These are phyloP conservation scores for Eucalyptus regnans DNA, from an alignment of 345 rosid genomes.

Conservation along the genomic window DNA sequence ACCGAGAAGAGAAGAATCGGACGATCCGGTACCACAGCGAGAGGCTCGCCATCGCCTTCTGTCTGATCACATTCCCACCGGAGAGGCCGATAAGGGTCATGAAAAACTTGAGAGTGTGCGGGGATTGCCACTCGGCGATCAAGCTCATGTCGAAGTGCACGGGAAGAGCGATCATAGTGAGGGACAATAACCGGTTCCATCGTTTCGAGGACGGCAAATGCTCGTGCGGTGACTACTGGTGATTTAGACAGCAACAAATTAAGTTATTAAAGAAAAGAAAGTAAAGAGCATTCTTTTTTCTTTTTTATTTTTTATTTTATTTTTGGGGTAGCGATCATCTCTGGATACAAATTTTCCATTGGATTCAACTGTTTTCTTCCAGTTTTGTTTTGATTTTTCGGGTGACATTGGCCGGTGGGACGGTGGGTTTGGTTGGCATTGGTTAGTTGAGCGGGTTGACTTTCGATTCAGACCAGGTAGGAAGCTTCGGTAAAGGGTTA, in stretches of 20 bases:
- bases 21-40: conserved; percentile 76
- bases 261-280: not conserved
- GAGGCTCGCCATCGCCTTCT: conserved; percentile 74
- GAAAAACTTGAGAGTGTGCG: conserved; percentile 85
- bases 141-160: conserved; percentile 72
- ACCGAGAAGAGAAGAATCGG: conserved; percentile 56
- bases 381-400: not conserved
- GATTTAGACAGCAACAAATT: not conserved
- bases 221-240: conserved; percentile 92
- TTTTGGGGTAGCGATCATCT: not conserved
- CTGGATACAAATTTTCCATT: not conserved
- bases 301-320: not conserved
- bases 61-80: conserved; percentile 41
- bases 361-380: not conserved
- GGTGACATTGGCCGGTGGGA: not conserved
- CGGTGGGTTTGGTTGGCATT: not conserved
- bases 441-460: not conserved
- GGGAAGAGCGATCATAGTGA: conserved; percentile 67
- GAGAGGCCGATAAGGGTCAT: conserved; percentile 66
- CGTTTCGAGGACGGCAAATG: conserved; percentile 75
- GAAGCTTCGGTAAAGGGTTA: not conserved
- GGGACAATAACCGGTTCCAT: conserved; percentile 83
- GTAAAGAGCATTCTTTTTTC: not conserved
- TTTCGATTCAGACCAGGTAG: not conserved
- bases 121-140: conserved; percentile 85